Evolutionary conservation across 2,329 filamentous ascomycete species (phyloP).

Genomic region (Tricladium varicosporioides): DNA sequence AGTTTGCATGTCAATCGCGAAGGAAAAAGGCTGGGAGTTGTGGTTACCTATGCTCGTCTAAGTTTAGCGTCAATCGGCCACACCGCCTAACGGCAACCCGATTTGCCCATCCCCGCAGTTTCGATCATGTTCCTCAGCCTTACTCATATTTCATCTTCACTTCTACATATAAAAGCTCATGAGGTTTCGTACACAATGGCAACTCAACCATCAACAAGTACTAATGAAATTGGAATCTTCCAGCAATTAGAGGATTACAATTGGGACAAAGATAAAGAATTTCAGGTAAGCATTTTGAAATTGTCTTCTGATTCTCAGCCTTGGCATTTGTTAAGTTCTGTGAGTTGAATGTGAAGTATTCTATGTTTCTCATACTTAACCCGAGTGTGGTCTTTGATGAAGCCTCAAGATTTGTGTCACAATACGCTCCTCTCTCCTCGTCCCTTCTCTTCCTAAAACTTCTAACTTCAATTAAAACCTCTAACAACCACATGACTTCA

Average conservation of each 20-base stretch:
- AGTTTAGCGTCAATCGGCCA: not conserved
- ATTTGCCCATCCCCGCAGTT: not conserved
- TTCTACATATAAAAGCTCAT: not conserved
- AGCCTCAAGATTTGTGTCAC: too few species aligned
- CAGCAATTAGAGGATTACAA: constrained; percentile 62
- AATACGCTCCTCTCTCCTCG: too few species aligned
- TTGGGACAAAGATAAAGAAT: constrained; percentile 66
- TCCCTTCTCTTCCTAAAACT: too few species aligned
- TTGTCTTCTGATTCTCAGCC: constrained; percentile 11
- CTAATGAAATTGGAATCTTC: constrained; percentile 46
- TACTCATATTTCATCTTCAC: constrained; percentile 9
- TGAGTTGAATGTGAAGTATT: too few species aligned
- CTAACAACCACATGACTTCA: too few species aligned
- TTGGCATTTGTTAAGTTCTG: constrained; percentile 10
- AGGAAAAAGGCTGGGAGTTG: constrained; percentile 25
- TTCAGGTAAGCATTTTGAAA: constrained; percentile 49
- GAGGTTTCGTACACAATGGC: constrained; percentile 13
- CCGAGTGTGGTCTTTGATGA: too few species aligned
- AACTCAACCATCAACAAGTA: constrained; percentile 22
- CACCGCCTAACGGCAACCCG: not conserved
- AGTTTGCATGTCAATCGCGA: constrained; percentile 20
- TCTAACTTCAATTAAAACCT: too few species aligned
- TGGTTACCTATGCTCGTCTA: not conserved
- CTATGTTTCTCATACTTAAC: too few species aligned
- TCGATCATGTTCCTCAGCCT: not conserved